Conservation (phyloP, 2,329 filamentous ascomycete genomes). For the Aspergillus spinulosporus region DNA sequence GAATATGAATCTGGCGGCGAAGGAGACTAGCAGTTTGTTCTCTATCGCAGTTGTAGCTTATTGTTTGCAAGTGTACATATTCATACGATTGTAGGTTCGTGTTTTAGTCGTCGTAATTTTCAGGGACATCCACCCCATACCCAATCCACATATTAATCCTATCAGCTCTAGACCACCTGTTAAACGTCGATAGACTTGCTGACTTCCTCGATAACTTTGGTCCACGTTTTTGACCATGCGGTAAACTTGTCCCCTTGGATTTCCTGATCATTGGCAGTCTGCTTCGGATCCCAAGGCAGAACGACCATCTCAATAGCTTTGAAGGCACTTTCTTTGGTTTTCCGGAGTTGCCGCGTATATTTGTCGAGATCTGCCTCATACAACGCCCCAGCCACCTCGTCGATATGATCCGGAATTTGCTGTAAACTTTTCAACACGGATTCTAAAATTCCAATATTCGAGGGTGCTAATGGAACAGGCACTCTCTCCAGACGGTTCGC, state of each 20-base stretch:
- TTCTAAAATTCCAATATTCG: constrained; percentile 36
- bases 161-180: neutral
- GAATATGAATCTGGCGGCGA: constrained; percentile 37
- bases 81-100: constrained; percentile 10
- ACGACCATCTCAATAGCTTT: constrained; percentile 69
- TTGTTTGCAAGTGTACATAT: constrained; percentile 6
- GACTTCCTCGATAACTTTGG: constrained; percentile 46
- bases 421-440: constrained; percentile 35
- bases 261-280: constrained; percentile 39
- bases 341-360: constrained; percentile 33
- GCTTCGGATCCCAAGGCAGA: constrained; percentile 70
- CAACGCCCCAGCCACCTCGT: constrained; percentile 49
- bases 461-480: constrained; percentile 15
- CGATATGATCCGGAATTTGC: constrained; percentile 43
- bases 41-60: neutral
- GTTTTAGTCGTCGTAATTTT: constrained; percentile 4
- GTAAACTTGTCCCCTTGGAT: constrained; percentile 74
- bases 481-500: constrained; percentile 42
- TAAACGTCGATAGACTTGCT: constrained; percentile 30
- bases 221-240: constrained; percentile 67
- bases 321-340: constrained; percentile 52
- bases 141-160: too few relatives aligned
- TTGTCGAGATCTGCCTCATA: constrained; percentile 44
- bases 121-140: neutral
- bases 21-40: neutral